phyloP scores from a whole-genome alignment of 1,284 basidiomycete genomes.

The Trametes sp. region DNA sequence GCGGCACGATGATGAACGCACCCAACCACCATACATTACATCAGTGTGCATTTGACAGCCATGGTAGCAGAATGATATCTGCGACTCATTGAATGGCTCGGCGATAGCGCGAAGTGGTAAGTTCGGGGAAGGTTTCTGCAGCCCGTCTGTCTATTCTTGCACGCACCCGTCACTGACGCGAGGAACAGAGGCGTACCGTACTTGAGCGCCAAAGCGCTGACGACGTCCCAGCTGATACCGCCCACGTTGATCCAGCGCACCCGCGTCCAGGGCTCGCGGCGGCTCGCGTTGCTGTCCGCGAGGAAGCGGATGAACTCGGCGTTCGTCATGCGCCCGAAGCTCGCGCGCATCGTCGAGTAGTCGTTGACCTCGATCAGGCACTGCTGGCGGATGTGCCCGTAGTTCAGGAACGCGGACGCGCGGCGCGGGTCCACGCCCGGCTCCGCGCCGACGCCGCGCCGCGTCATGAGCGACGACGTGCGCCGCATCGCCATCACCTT shows the following conservation, averaged over 20 bases:
- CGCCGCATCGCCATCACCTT: constrained; percentile 65
- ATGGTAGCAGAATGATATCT: too few relatives aligned
- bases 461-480: constrained; percentile 52
- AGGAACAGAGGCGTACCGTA: constrained; percentile 52
- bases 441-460: constrained; percentile 59
- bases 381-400: constrained; percentile 60
- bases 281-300: constrained; percentile 47
- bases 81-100: too few relatives aligned
- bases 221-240: constrained; percentile 76
- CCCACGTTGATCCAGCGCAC: constrained; percentile 78
- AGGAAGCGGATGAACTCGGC: constrained; percentile 60
- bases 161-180: too few relatives aligned
- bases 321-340: constrained; percentile 61
- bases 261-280: constrained; percentile 60
- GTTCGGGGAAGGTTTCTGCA: too few relatives aligned
- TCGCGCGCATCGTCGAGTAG: constrained; percentile 62
- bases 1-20: too few relatives aligned
- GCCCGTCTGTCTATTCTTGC: too few relatives aligned
- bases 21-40: too few relatives aligned
- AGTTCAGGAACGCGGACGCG: constrained; percentile 55
- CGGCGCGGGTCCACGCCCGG: constrained; percentile 68
- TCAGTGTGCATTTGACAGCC: too few relatives aligned
- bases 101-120: too few relatives aligned
- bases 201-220: constrained; percentile 67
- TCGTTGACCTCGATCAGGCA: constrained; percentile 70